Evolutionary conservation across 768 basidiomycete species (phyloP), one percentile per base, ranked within the genome.

Genomic region (Tricholoma sp.): DNA sequence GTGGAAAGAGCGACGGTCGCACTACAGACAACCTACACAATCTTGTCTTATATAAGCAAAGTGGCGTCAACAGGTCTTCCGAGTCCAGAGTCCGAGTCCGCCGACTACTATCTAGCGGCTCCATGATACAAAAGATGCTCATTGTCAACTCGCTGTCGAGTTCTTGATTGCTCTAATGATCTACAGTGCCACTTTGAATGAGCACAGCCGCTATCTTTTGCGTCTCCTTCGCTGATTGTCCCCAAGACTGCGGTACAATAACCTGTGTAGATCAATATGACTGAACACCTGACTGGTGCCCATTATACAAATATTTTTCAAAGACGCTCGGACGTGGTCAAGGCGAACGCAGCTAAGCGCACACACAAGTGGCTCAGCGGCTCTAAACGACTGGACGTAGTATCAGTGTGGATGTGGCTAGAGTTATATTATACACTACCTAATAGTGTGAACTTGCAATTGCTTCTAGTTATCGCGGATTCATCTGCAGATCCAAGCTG

Each of bases 321-420:
- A 24, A 24, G 24, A 2, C 24, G 24, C 2, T 24, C 24, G 24
- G 24, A 24, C n/a, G n/a, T n/a, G n/a, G 24, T 24, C 24, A 24
- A 2, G 24, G 90, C 92, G 29, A 95, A 75, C 13, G 91, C 78
- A 17, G 89, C 91, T 9, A 24, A 24, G 24, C 2, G 86, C 86
- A 63, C 89, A 92, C 0, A 86, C 79, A 53, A 92, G 63, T 2
- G 91, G 90, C 68, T 91, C n/a, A n/a, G 91, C 91, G 69, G n/a
- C n/a, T n/a, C n/a, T n/a, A n/a, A n/a, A n/a, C n/a, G n/a, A n/a
- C n/a, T 93, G 91, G 0, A 90, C 91, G 68, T 92, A 89, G 66
- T 91, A 89, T 79, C 86, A 85, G n/a, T 81, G 12, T 80, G 77
- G 57, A 95, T 80, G 9, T 85, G 79, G 60, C 85, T 80, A 28